Percentiles rank a stretch among this genome's conserved stretches.
These are phyloP conservation scores for Phytophthora syringae DNA, from an alignment of 352 stramenopile species.

Conservation along the genomic window DNA sequence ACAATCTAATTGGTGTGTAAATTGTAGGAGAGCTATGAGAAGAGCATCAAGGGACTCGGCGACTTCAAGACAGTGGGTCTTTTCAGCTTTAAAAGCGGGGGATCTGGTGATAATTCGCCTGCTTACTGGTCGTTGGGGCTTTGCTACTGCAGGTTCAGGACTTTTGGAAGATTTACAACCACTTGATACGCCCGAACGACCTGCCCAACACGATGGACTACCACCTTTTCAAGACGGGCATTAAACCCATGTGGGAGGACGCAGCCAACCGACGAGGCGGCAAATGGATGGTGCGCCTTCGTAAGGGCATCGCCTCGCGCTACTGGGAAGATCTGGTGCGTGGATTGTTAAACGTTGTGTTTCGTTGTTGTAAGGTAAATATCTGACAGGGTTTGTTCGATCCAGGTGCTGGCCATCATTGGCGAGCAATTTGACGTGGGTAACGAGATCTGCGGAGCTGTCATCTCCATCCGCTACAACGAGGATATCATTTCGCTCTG, in stretches of 20 bases:
- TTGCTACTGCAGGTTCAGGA: slow-evolving; percentile 73
- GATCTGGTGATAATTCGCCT: neutral
- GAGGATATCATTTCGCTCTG: slow-evolving; percentile 96
- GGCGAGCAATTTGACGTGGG: slow-evolving; percentile 95
- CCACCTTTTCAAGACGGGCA: slow-evolving; percentile 94
- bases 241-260: slow-evolving; percentile 96
- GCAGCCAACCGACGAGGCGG: slow-evolving; percentile 89
- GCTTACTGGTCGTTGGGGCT: slow-evolving; percentile 1
- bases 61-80: slow-evolving; percentile 89
- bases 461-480: slow-evolving; percentile 92
- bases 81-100: neutral
- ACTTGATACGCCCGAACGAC: slow-evolving; percentile 92
- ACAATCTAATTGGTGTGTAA: neutral
- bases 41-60: slow-evolving; percentile 93
- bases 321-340: slow-evolving; percentile 93
- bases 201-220: slow-evolving; percentile 92
- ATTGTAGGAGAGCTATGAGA: slow-evolving; percentile 91
- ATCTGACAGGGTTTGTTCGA: slow-evolving; percentile 7
- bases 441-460: slow-evolving; percentile 92
- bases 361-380: too few species aligned
- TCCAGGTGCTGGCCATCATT: slow-evolving; percentile 90
- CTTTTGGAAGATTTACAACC: slow-evolving; percentile 95
- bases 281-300: slow-evolving; percentile 94
- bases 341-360: too few species aligned
- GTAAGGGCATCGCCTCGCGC: slow-evolving; percentile 90